Base-by-base conservation (phyloP, 192 early-diverging fungal genomes). In the Mortierella alpina region DNA sequence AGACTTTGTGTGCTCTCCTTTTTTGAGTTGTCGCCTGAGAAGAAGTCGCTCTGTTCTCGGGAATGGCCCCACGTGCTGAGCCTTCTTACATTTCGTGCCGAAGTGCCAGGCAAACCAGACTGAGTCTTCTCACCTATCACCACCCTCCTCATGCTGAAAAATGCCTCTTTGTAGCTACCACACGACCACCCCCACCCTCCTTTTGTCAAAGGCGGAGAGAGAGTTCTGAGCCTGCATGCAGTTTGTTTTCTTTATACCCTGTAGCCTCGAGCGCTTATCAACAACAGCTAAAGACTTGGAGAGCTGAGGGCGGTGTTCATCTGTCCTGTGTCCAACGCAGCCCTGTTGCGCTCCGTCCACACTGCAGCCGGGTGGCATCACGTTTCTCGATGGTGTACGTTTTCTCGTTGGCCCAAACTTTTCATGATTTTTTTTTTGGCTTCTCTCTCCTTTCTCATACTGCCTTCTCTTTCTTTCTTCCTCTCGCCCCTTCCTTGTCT, bases 351-450 rank as follows among this genome's bases (percentile, higher is more conserved):
- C 20, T 15, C 9, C 7, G 54, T 14, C 54, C 54, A 22, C 54
- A 55, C 57, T 65, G 63, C n/a, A 50, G 17, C 20, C 6, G 63
- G 13, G 18, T 65, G 50, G 11, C n/a, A 65, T 65, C 63, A 65
- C 63, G 63, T 64, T 65, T 65, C 31, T 42, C n/a, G n/a, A 17
- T 14, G 11, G 42, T 46, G 39, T 3, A 45, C 15, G 4, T 5
- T 41, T 15, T 42, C 42, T 65, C 10, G 23, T 14, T 56, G 54
- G 54, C 20, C 20, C 54, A 56, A 31, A 45, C 42, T 45, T 63
- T 44, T 44, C 23, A 22, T 63, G 17, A 31, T 50, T 50, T 15
- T 62, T 62, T 20, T 46, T 6, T 10, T 62, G 45, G 8, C 17
- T 40, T 44, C 23, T 12, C 23, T 60, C 15, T 60, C n/a, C 41